phyloP scores from a whole-genome alignment of 129 eudicot species.

The Centaurea solstitialis region DNA sequence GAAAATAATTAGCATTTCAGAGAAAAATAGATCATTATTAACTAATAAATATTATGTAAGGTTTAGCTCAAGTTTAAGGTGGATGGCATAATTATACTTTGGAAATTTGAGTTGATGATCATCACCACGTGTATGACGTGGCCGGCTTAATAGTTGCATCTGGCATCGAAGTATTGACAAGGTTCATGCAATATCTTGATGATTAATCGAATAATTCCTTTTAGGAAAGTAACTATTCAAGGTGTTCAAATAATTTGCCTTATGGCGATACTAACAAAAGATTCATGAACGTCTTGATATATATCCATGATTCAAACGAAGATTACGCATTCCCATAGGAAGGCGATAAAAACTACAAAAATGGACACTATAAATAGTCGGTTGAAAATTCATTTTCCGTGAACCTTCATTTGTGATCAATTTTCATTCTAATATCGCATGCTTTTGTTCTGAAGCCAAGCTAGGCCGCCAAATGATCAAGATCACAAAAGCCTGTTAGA shows the following conservation, averaged over 20 bases:
- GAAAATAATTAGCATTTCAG: no score
- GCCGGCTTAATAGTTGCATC: neutral
- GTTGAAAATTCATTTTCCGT: constrained; percentile 12
- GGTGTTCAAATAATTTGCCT: constrained; percentile 3
- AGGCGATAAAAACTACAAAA: neutral
- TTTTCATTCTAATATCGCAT: neutral
- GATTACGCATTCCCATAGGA: constrained; percentile 29
- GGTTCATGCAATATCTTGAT: neutral
- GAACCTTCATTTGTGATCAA: constrained; percentile 5
- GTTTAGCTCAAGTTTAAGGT: neutral
- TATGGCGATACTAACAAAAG: constrained; percentile 12
- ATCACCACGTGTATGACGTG: neutral
- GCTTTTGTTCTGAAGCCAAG: constrained; percentile 52
- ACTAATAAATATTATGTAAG: neutral
- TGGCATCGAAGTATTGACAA: neutral
- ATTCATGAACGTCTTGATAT: constrained; percentile 10
- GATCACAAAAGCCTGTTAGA: constrained; percentile 49
- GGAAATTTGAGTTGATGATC: neutral
- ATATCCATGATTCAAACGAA: constrained; percentile 23
- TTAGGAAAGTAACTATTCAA: neutral
- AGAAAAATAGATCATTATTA: neutral
- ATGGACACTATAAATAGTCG: constrained; percentile 9
- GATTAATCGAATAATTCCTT: neutral
- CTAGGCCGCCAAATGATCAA: constrained; percentile 61
- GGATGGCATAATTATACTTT: neutral